Base-by-base conservation (phyloP, 495 filamentous ascomycete genomes). In the Talaromyces thailandensis region DNA sequence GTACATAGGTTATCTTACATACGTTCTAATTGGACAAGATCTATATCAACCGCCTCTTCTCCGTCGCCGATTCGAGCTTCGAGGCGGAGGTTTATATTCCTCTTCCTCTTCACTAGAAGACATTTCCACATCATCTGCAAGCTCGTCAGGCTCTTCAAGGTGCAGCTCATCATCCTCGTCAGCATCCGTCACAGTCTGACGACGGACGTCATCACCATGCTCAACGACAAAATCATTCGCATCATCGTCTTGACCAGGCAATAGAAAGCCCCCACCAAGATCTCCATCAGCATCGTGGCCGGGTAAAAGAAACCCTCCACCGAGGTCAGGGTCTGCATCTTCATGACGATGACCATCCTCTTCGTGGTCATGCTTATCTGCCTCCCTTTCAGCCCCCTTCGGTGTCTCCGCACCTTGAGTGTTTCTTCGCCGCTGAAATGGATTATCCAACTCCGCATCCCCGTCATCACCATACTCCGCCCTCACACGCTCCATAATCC, bases 401-500 rank as follows among this genome's bases (percentile, higher is more conserved):
- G 59, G 62, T 3, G 23, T 45, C 4, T 45, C 40, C 61, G 56
- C 6, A 71, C 66, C 11, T 5, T 21, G 24, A 31, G 26, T 31
- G 1, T 7, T 21, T n/a, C 28, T 3, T n/a, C 59, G 23, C 9
- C 59, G 26, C 28, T 61, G 59, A 63, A 80, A 80, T 2, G 77
- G 76, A 65, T 80, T 80, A 45, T 71, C 64, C 3, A 64, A 53
- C 35, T 72, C 73, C 29, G 64, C 67, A 40, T 58, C 75, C 29
- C 74, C 70, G 64, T 76, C 75, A 24, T 71, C 75, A 3, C 88
- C 89, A 76, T 96, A 95, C 56, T 96, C 91, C 59, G 87, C 82
- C 43, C 81, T 77, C 31, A 98, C 85, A 43, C 92, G 80, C 71
- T 93, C 84, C 35, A 88, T 79, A 64, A 98, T 92, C 45, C 91